phyloP scores from a whole-genome alignment of 2,329 filamentous ascomycete genomes.

The Colletotrichum agaves region DNA sequence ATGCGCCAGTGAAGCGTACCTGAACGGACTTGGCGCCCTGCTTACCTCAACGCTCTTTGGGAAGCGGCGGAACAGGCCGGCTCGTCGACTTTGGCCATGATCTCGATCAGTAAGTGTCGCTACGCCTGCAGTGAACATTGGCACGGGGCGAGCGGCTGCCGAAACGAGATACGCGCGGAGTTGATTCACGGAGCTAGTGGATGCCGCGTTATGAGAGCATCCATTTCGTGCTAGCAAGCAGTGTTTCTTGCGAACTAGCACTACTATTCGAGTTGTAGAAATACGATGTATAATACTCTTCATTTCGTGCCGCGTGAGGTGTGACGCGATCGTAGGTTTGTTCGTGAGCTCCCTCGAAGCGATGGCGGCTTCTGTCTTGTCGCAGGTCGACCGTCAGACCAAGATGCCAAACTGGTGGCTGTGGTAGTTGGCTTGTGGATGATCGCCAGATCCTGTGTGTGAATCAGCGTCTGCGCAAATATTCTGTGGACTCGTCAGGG shows the following conservation, averaged over 20 bases:
- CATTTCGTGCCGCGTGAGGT: not conserved
- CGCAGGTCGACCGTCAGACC: too few relatives aligned
- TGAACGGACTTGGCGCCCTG: not conserved
- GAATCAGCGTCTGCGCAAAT: not conserved
- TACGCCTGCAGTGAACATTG: not conserved
- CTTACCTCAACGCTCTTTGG: not conserved
- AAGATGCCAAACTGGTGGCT: too few relatives aligned
- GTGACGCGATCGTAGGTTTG: not conserved
- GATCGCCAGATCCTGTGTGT: not conserved
- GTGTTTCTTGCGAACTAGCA: slow-evolving; percentile 2
- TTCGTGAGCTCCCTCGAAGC: not conserved
- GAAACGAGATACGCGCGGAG: slow-evolving; percentile 1
- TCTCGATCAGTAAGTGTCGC: not conserved
- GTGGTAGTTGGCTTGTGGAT: too few relatives aligned
- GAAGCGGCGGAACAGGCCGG: not conserved
- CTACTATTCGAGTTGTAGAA: slow-evolving; percentile 29
- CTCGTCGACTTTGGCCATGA: not conserved
- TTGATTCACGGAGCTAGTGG: slow-evolving; percentile 17
- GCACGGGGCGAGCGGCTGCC: not conserved
- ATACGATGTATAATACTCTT: slow-evolving; percentile 36
- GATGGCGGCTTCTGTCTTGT: too few relatives aligned
- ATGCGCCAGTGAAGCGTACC: not conserved
- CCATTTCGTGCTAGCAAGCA: slow-evolving; percentile 17
- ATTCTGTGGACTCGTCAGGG: not conserved
- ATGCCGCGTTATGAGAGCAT: slow-evolving; percentile 24